phyloP scores from a whole-genome alignment of 306 rosid genomes.

The Begonia masoniana region DNA sequence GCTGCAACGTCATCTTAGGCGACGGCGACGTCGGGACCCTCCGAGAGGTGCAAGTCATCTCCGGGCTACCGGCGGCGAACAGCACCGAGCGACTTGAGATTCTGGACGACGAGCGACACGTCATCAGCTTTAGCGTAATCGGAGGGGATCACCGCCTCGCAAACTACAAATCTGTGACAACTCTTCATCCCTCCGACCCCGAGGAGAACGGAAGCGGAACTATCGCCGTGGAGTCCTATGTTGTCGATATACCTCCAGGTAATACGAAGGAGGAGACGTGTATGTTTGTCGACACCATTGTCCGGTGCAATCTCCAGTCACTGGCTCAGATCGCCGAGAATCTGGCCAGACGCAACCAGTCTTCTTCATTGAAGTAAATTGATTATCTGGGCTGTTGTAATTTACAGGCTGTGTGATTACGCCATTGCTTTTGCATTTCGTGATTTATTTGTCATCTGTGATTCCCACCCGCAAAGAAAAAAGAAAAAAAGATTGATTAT shows the following conservation, averaged over 20 bases:
- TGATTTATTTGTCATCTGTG: too few relatives aligned
- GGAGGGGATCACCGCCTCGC: slow-evolving; percentile 91
- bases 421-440: too few relatives aligned
- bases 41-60: slow-evolving; percentile 65
- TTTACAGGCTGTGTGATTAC: too few relatives aligned
- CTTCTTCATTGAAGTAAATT: neutral
- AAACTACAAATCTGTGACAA: slow-evolving; percentile 75
- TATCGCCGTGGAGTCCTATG: slow-evolving; percentile 77
- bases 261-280: slow-evolving; percentile 77
- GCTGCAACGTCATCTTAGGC: slow-evolving; percentile 78
- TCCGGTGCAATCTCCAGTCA: slow-evolving; percentile 86
- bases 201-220: slow-evolving; percentile 18
- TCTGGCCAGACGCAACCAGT: slow-evolving; percentile 20
- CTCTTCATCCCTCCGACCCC: slow-evolving; percentile 46
- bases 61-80: slow-evolving; percentile 77
- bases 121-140: slow-evolving; percentile 78
- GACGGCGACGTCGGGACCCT: slow-evolving; percentile 80
- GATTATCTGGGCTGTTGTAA: too few relatives aligned
- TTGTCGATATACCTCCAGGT: slow-evolving; percentile 79
- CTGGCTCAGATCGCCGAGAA: slow-evolving; percentile 67
- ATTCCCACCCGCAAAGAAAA: too few relatives aligned
- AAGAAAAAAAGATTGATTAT: too few relatives aligned
- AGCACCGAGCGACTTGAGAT: slow-evolving; percentile 91
- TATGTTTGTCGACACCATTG: slow-evolving; percentile 70
- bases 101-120: slow-evolving; percentile 84